Base-by-base conservation (phyloP, 371 early-diverging fungal species). In the Haplosporangium sp. region DNA sequence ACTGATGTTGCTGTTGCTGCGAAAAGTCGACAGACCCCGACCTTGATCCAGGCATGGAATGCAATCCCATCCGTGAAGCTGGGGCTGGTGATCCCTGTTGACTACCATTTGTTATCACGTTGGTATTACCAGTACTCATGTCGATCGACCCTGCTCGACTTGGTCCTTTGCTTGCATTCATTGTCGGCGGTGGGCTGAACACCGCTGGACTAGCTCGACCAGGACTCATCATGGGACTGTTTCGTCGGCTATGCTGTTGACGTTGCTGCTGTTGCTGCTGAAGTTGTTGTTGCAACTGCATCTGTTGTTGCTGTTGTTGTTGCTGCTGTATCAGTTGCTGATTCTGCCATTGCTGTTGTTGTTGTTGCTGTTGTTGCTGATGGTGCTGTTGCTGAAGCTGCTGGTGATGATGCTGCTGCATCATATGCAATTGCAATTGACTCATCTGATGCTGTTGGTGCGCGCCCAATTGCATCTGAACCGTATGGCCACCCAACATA, bases 141-240 rank as follows among this genome's bases (percentile, higher is more conserved):
- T 75, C 76, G 56, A 70, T 70, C 29, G 76, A 75, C 59, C 76
- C 76, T 3, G 76, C 51, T 16, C 70, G 70, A 62, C 76, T 75
- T 6, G 70, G 70, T 8, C 55, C 66, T 43, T 50, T 55, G 7
- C 55, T 59, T 42, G 60, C 60, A 5, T 23, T 65, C 54, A 52
- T 52, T 43, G 62, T 41, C 13, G 76, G 67, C 13, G 76, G 70
- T 1, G 76, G 71, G 40, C 76, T 76, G 18, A 76, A 76, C 62
- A 76, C 63, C n/a, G 76, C 76, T 16, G 76, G 71, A 21, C 67
- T 76, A 9, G 53, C 47, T 18, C 62, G 62, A 5, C 76, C 76
- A 52, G 76, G 76, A 20, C 76, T 76, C 76, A 76, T 76, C 76
- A 76, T 67, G 9, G 72, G 72, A n/a, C 72, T 79, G 13, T 72